A percentile compares a stretch with the other conserved stretches of the same genome.
Conservation (phyloP, 108 stramenopile species). For the Craspedostauros australis region DNA sequence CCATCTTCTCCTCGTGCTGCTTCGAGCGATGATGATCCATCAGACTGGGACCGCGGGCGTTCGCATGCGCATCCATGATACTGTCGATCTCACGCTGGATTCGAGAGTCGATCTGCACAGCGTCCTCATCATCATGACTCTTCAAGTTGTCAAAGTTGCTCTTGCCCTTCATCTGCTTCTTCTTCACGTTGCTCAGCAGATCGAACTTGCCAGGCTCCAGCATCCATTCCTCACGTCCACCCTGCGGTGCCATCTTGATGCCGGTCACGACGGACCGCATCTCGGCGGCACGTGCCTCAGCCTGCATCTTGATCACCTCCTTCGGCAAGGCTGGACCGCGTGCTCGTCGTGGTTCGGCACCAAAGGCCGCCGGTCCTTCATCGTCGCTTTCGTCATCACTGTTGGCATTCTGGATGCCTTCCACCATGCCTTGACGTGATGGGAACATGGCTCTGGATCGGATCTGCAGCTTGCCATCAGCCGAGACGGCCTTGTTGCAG, state of each 20-base stretch:
- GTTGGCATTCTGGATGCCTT: too few relatives aligned
- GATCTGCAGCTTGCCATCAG: too few relatives aligned
- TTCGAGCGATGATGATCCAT: conserved; percentile 64
- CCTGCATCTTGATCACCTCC: conserved; percentile 24
- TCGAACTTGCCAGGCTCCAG: conserved; percentile 77
- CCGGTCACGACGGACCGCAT: conserved; percentile 21
- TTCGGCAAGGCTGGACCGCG: conserved; percentile 12
- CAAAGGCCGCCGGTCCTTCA: conserved; percentile 57
- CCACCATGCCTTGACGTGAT: too few relatives aligned
- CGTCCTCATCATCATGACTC: conserved; percentile 15
- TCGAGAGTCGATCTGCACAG: conserved; percentile 3
- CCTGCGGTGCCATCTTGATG: conserved; percentile 2
- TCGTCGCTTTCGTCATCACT: conserved; percentile 48
- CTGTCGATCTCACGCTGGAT: conserved; percentile 75
- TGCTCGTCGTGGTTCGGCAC: conserved; percentile 21
- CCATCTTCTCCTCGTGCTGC: conserved; percentile 34
- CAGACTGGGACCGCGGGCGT: conserved; percentile 65
- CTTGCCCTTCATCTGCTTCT: conserved; percentile 36
- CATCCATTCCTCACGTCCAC: conserved; percentile 85
- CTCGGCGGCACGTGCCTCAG: conserved; percentile 26
- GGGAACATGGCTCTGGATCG: too few relatives aligned
- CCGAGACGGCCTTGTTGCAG: too few relatives aligned
- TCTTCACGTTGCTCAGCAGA: conserved; percentile 65
- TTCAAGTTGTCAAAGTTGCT: conserved; percentile 57
- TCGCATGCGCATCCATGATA: conserved; percentile 59